Conservation (phyloP, 2,329 filamentous ascomycete species). For the Lecanicillium sp. region DNA sequence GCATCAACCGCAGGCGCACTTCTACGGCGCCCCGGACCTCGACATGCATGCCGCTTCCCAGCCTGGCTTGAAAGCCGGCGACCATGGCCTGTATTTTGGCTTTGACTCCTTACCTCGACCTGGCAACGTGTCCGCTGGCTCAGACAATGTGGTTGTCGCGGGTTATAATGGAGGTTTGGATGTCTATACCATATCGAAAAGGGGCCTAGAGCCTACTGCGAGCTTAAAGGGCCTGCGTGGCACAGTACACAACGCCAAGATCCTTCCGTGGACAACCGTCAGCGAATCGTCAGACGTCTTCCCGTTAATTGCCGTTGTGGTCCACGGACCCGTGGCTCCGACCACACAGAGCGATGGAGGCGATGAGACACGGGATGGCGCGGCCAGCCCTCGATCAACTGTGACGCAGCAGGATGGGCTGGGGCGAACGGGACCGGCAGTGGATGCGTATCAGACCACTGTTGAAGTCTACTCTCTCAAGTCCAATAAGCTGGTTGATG, state of each 20-base stretch:
- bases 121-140: conserved; percentile 27
- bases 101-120: conserved; percentile 63
- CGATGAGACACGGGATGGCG: conserved; percentile 32
- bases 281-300: conserved; percentile 47
- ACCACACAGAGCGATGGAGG: conserved; percentile 23
- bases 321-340: conserved; percentile 68
- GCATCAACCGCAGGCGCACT: conserved; percentile 69
- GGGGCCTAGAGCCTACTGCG: conserved; percentile 61
- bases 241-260: conserved; percentile 72
- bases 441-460: conserved; percentile 71
- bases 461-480: conserved; percentile 84
- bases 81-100: conserved; percentile 69
- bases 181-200: conserved; percentile 64
- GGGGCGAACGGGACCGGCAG: conserved; percentile 25
- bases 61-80: conserved; percentile 52
- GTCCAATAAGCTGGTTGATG: conserved; percentile 62
- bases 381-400: conserved; percentile 33
- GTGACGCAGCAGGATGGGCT: conserved; percentile 28
- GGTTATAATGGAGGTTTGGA: conserved; percentile 77
- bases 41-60: conserved; percentile 57
- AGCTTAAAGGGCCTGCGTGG: conserved; percentile 72
- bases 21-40: conserved; percentile 67
- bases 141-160: conserved; percentile 62
- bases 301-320: conserved; percentile 69
- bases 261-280: conserved; percentile 66